Percentiles rank a stretch among this genome's conserved stretches.
These are phyloP conservation scores for Babesia bigemina DNA, from an alignment of 169 alveolate genomes.

Conservation along the genomic window DNA sequence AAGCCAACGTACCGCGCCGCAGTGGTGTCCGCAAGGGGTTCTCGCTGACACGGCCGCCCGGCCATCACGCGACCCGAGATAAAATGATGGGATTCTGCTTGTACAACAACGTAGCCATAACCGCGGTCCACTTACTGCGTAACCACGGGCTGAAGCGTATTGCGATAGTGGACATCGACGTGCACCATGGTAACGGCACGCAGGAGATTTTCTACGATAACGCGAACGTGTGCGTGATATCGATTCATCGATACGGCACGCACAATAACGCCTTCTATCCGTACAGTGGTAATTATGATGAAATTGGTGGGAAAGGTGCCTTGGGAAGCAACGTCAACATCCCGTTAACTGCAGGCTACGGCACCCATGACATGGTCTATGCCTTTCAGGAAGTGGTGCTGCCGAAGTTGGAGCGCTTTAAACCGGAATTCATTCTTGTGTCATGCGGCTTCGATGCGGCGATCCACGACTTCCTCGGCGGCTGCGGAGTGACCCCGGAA, in stretches of 20 bases:
- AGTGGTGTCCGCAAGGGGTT: conserved; percentile 69
- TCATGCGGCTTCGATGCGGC: conserved; percentile 95
- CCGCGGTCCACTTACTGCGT: conserved; percentile 86
- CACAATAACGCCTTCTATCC: conserved; percentile 84
- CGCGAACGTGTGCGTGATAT: conserved; percentile 66
- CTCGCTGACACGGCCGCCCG: conserved; percentile 78
- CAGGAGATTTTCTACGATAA: conserved; percentile 85
- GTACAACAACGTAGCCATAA: conserved; percentile 91
- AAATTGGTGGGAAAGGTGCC: conserved; percentile 67
- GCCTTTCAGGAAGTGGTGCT: conserved; percentile 72
- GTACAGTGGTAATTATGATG: conserved; percentile 81
- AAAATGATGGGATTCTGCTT: conserved; percentile 88
- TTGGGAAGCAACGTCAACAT: conserved; percentile 65
- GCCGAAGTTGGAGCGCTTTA: conserved; percentile 87
- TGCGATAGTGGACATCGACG: conserved; percentile 93
- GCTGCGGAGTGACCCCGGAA: conserved; percentile 79
- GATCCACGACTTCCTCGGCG: conserved; percentile 82
- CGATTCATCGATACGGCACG: conserved; percentile 73
- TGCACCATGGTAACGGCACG: conserved; percentile 96
- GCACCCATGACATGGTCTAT: conserved; percentile 70
- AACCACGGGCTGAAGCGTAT: conserved; percentile 83
- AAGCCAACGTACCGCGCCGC: background rate
- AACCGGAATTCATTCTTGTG: conserved; percentile 92
- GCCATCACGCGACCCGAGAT: conserved; percentile 78
- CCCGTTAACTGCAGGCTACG: conserved; percentile 71